These are phyloP conservation scores for Scedosporium aurantiacum DNA, from an alignment of 2,329 filamentous ascomycete species.

Conservation along the genomic window DNA sequence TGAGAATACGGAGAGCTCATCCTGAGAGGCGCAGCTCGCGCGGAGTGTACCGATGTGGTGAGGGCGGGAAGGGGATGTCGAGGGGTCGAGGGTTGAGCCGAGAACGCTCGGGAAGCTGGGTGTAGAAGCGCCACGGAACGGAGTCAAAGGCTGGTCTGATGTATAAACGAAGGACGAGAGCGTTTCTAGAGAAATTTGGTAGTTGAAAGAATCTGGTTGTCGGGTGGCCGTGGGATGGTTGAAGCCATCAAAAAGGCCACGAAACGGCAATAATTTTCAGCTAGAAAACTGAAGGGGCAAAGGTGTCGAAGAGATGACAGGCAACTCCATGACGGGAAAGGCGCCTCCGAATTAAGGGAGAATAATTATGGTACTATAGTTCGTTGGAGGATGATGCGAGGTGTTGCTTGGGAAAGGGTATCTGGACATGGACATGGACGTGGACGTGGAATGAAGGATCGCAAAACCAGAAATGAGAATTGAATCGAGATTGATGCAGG, in stretches of 20 bases:
- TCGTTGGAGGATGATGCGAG: too few relatives aligned
- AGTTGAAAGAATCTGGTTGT: not conserved
- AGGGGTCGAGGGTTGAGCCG: not conserved
- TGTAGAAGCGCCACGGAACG: too few relatives aligned
- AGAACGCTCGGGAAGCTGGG: not conserved
- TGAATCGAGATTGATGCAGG: not conserved
- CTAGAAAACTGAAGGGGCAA: not conserved
- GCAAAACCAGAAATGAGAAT: too few relatives aligned
- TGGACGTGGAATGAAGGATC: not conserved
- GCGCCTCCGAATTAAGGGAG: not conserved
- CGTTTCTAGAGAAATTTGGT: too few relatives aligned
- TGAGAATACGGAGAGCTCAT: conserved; percentile 2
- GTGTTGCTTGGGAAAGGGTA: too few relatives aligned
- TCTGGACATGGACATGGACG: not conserved
- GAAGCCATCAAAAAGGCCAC: not conserved
- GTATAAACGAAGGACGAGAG: too few relatives aligned
- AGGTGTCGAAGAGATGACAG: not conserved
- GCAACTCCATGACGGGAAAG: not conserved
- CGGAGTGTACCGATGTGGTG: not conserved
- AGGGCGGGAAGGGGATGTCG: not conserved
- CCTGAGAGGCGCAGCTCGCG: not conserved
- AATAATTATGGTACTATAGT: too few relatives aligned
- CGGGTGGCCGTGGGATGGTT: not conserved
- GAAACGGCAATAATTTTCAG: not conserved
- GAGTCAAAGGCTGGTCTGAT: too few relatives aligned